A percentile compares a stretch with the other conserved stretches of the same genome.
Evolutionary conservation across 345 rosid genomes (phyloP).

Genomic region (Balakata baccata): DNA sequence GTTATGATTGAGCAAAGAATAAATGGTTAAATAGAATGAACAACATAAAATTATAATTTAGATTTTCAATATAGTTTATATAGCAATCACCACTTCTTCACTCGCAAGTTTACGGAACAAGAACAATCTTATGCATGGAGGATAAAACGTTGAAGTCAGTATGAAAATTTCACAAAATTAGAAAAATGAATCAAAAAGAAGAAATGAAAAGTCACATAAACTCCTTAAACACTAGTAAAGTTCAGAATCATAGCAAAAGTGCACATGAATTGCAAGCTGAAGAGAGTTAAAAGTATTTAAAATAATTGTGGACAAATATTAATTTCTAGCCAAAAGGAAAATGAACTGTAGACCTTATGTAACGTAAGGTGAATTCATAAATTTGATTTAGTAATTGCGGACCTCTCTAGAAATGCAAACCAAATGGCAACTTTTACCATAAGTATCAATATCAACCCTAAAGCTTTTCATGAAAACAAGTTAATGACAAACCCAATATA

Average conservation of each 20-base stretch:
- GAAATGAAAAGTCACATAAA: neutral
- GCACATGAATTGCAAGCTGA: neutral
- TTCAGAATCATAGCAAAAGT: neutral
- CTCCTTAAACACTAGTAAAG: neutral
- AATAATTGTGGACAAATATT: neutral
- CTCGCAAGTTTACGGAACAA: neutral
- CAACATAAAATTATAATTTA: neutral
- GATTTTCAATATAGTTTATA: neutral
- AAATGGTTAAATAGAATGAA: neutral
- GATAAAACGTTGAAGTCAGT: neutral
- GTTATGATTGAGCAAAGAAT: neutral
- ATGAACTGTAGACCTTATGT: neutral
- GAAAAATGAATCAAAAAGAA: neutral
- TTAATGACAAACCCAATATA: neutral
- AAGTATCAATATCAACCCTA: neutral
- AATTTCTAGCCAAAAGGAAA: neutral
- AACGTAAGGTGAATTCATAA: neutral
- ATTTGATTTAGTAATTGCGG: neutral
- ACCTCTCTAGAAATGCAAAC: neutral
- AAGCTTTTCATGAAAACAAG: neutral
- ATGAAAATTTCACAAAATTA: neutral
- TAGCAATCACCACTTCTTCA: neutral
- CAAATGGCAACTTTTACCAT: neutral
- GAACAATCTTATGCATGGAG: neutral
- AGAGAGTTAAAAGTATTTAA: neutral